These are phyloP conservation scores for Musa troglodytarum DNA, from an alignment of 176 grass and related monocot species.

Conservation along the genomic window DNA sequence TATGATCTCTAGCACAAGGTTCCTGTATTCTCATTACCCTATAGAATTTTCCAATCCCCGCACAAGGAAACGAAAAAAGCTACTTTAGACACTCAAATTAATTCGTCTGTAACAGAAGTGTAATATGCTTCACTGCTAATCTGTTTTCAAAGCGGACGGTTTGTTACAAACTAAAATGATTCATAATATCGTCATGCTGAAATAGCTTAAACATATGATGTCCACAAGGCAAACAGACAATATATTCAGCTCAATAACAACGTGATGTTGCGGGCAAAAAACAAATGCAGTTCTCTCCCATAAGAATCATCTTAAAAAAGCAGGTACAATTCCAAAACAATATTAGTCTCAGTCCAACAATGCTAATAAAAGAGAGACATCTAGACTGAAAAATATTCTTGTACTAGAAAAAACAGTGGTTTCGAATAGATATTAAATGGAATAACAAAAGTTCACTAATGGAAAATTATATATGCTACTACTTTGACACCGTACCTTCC, in stretches of 20 bases:
- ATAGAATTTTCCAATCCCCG: not conserved
- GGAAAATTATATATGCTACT: no score
- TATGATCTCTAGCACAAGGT: no score
- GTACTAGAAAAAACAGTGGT: no score
- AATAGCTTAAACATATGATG: no score
- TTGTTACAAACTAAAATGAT: not conserved
- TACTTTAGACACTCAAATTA: not conserved
- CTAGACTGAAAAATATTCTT: no score
- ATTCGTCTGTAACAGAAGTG: not conserved
- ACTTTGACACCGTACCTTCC: slow-evolving; percentile 38
- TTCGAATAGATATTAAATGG: no score
- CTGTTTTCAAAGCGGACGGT: not conserved
- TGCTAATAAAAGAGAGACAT: no score
- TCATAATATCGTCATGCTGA: no score
- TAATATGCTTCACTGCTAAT: not conserved
- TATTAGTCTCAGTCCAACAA: no score
- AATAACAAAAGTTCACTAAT: no score
- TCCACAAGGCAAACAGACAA: not conserved
- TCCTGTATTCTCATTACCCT: no score
- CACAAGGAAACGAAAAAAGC: not conserved
- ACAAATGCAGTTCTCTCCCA: not conserved
- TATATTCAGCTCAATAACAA: not conserved
- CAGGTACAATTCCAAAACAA: not conserved
- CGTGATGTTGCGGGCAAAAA: no score
- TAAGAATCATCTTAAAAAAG: not conserved